phyloP scores from a whole-genome alignment of 257 asterid species.

The Solanum tacnaense region DNA sequence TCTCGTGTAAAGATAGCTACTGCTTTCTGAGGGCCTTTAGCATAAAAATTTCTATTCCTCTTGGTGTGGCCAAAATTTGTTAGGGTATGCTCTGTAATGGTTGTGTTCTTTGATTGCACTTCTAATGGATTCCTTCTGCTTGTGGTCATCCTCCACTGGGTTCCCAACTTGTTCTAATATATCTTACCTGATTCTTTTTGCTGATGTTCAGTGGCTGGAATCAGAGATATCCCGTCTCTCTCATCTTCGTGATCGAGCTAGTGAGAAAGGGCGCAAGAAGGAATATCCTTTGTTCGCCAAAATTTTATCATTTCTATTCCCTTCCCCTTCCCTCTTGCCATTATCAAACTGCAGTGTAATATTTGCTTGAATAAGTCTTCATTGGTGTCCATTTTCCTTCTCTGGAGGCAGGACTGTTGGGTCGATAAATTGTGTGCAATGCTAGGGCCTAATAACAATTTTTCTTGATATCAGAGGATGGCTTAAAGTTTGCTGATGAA shows the following conservation, averaged over 20 bases:
- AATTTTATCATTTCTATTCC: neutral
- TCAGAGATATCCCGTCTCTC: constrained; percentile 73
- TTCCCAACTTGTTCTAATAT: neutral
- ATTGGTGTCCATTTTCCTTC: neutral
- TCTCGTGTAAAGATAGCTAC: neutral
- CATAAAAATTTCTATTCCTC: neutral
- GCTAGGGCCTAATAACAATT: neutral
- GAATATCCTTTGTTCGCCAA: constrained; percentile 72
- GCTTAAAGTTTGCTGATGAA: neutral
- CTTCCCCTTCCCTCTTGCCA: neutral
- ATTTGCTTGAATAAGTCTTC: neutral
- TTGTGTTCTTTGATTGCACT: neutral
- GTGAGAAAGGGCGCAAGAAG: constrained; percentile 90
- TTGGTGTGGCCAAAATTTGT: neutral
- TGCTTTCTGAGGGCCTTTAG: neutral
- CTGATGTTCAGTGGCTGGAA: constrained; percentile 85
- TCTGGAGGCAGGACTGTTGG: neutral
- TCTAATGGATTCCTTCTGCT: neutral
- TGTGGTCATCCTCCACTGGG: neutral
- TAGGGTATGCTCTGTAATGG: neutral
- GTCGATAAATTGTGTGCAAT: neutral
- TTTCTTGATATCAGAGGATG: neutral
- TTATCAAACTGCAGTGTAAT: neutral
- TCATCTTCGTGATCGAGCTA: constrained; percentile 98
- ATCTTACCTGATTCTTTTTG: neutral